These are phyloP conservation scores for Narthecium ossifragum DNA, from an alignment of 106 monocot genomes.

Conservation along the genomic window DNA sequence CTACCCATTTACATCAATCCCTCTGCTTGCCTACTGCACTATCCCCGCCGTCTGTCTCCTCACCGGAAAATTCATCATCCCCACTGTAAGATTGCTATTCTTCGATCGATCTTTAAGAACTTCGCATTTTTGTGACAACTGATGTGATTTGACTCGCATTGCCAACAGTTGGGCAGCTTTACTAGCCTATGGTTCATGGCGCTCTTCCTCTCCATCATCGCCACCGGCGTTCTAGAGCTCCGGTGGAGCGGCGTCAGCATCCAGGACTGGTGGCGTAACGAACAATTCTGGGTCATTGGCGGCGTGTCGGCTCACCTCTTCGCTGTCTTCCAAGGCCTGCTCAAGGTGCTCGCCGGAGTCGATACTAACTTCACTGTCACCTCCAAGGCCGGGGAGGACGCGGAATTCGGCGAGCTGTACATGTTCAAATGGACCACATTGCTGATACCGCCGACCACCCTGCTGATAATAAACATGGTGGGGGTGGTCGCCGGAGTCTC, in stretches of 20 bases:
- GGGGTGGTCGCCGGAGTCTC: constrained; percentile 85
- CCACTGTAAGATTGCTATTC: constrained; percentile 34
- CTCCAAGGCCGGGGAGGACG: constrained; percentile 56
- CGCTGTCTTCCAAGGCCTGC: constrained; percentile 93
- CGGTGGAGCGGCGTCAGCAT: constrained; percentile 93
- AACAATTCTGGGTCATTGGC: constrained; percentile 98
- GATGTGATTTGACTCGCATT: not conserved
- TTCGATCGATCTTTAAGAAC: not conserved
- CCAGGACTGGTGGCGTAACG: constrained; percentile 98
- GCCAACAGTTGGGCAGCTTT: constrained; percentile 57
- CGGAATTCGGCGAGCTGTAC: constrained; percentile 76
- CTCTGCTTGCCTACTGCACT: constrained; percentile 82
- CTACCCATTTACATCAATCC: constrained; percentile 90
- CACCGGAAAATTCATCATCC: constrained; percentile 97
- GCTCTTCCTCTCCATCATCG: constrained; percentile 89
- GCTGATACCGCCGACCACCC: constrained; percentile 76
- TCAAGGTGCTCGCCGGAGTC: constrained; percentile 80
- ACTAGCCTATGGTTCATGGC: constrained; percentile 91
- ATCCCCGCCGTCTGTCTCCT: constrained; percentile 93
- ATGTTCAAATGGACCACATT: constrained; percentile 92
- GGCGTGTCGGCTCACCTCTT: constrained; percentile 94
- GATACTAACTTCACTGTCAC: constrained; percentile 97
- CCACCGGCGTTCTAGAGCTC: constrained; percentile 81
- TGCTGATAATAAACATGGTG: constrained; percentile 92
- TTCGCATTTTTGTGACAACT: not conserved